phyloP scores from a whole-genome alignment of 768 basidiomycete genomes.

The Austroboletus festivus region DNA sequence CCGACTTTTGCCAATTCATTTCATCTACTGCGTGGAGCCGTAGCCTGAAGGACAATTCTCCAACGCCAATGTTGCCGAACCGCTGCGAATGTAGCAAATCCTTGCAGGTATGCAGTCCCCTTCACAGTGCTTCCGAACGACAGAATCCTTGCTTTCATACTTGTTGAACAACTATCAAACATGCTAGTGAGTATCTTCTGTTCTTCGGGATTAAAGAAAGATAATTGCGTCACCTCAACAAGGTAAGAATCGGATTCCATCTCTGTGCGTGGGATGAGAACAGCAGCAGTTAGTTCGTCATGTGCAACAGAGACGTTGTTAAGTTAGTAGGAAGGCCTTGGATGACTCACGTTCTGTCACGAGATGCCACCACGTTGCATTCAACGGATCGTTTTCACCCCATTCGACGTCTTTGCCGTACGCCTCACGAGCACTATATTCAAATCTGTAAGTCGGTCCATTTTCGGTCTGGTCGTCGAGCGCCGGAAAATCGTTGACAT shows the following conservation, averaged over 20 bases:
- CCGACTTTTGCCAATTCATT: no score
- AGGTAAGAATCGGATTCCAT: conserved; percentile 13
- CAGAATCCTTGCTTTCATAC: conserved; percentile 63
- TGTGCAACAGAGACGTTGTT: background rate
- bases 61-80: conserved; percentile 52
- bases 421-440: conserved; percentile 65
- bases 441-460: conserved; percentile 56
- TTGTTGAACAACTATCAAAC: conserved; percentile 50
- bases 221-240: conserved; percentile 8
- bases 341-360: conserved; percentile 57
- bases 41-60: conserved; percentile 45
- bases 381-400: conserved; percentile 60
- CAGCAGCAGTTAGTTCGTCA: background rate
- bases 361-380: conserved; percentile 75
- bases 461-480: conserved; percentile 52
- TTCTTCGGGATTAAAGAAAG: no score
- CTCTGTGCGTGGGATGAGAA: conserved; percentile 2
- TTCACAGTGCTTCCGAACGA: conserved; percentile 46
- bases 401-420: conserved; percentile 57
- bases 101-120: conserved; percentile 56
- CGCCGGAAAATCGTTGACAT: conserved; percentile 51
- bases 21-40: background rate
- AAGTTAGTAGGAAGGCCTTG: no score
- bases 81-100: conserved; percentile 71
- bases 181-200: background rate